A percentile compares a stretch with the other conserved stretches of the same genome.
These are phyloP conservation scores for Malus hybrid DNA, from an alignment of 331 rosid genomes.

Conservation along the genomic window DNA sequence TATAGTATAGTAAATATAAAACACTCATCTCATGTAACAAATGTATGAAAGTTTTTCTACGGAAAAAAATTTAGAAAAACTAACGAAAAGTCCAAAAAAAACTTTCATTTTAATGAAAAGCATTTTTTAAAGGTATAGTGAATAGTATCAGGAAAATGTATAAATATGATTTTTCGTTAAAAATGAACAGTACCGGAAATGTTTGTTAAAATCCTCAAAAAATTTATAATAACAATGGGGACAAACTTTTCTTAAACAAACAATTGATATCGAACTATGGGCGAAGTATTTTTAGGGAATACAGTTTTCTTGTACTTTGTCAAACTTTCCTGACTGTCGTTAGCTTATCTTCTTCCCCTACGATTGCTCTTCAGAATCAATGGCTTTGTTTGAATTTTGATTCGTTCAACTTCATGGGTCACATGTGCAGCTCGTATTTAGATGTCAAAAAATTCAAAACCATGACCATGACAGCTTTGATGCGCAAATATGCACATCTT, in stretches of 20 bases:
- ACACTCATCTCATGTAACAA: too few relatives aligned
- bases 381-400: slow-evolving; percentile 10
- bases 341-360: slow-evolving; percentile 11
- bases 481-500: background rate
- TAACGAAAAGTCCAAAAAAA: too few relatives aligned
- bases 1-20: too few relatives aligned
- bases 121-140: too few relatives aligned
- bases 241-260: slow-evolving; percentile 3
- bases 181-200: too few relatives aligned
- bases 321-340: slow-evolving; percentile 7
- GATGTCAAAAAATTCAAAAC: background rate
- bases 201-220: too few relatives aligned
- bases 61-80: too few relatives aligned
- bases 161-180: too few relatives aligned
- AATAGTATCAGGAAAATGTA: too few relatives aligned
- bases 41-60: too few relatives aligned
- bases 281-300: background rate
- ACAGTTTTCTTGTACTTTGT: background rate
- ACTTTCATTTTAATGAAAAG: too few relatives aligned
- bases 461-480: slow-evolving; percentile 11
- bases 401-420: slow-evolving; percentile 9
- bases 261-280: background rate
- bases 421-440: slow-evolving; percentile 15
- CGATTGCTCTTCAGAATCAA: background rate
- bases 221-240: background rate